Base-by-base conservation (phyloP, 1,284 basidiomycete species). In the Cutaneotrichosporon arboriforme region DNA sequence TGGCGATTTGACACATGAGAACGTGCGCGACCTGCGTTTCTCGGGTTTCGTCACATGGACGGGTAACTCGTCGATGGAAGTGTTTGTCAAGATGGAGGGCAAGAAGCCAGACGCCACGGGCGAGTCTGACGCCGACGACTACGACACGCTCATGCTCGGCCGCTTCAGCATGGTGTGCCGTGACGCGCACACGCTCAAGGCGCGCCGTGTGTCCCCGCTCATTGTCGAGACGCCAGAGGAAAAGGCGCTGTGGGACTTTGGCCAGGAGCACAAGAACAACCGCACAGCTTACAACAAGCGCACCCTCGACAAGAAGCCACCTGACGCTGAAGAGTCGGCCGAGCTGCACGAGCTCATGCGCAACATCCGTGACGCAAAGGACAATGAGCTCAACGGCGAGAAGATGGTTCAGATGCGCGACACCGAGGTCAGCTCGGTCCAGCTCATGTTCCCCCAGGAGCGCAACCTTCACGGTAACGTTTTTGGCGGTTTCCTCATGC, bases 151-250 rank as follows among this genome's bases (percentile, higher is more conserved):
- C 33, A 57, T 61, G 64, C 54, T 69, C 17, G 84, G 84, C 22
- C 79, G 84, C 13, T 86, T 90, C 73, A 84, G 84, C 0, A 90
- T 90, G 88, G 87, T 90, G 4, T 88, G 86, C 66, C 78, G 87
- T 57, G 84, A 89, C 66, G 81, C 84, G 2, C 72, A 73, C 39
- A 87, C 85, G 1, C 82, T 84, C 61, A 80, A 79, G 53, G 83
- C 87, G 1, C 77, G 80, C 35, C 72, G 78, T 13, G 82, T 90
- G n/a, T 85, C 86, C 54, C 81, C 81, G 4, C 75, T 90, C 20
- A 74, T 79, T 8, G 77, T 84, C 20, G 76, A 79, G 26, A 83
- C 82, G 0, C 70, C 79, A 0, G 86, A 87, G 64, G 87, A 89
- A 67, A 71, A 80, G 51, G 73, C 77, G 4, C 75, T 90, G 12